phyloP scores from a whole-genome alignment of 1,284 basidiomycete genomes.

The Rhodotorula sp. region DNA sequence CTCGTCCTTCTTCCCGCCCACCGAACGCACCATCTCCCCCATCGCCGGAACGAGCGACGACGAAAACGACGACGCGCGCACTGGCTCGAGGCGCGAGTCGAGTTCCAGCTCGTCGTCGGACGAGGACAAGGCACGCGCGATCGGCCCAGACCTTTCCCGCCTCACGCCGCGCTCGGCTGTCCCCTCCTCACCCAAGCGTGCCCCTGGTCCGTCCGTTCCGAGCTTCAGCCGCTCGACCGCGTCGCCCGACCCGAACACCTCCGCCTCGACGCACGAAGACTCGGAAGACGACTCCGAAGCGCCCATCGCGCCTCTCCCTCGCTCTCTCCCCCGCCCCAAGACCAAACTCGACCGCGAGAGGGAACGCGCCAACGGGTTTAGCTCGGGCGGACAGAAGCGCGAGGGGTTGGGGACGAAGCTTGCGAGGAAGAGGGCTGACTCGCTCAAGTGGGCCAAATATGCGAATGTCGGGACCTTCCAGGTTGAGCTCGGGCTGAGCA shows the following conservation, averaged over 20 bases:
- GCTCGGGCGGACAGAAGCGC: slow-evolving; percentile 11
- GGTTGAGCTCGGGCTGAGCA: slow-evolving; percentile 32
- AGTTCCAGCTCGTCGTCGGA: not conserved
- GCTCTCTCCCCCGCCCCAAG: slow-evolving; percentile 20
- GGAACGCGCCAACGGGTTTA: slow-evolving; percentile 6
- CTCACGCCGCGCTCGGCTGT: not conserved
- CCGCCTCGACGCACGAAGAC: not conserved
- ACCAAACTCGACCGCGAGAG: slow-evolving; percentile 25
- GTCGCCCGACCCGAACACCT: not conserved
- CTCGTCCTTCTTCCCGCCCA: not conserved
- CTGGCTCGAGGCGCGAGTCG: not conserved
- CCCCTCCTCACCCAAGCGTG: not conserved
- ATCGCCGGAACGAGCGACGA: not conserved
- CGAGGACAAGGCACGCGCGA: not conserved
- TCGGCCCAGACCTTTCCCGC: not conserved
- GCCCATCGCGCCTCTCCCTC: slow-evolving; percentile 16
- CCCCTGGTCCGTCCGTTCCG: not conserved
- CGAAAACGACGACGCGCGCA: not conserved
- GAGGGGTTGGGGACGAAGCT: slow-evolving; percentile 27
- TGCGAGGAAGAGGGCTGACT: slow-evolving; percentile 30
- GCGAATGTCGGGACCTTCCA: slow-evolving; percentile 18
- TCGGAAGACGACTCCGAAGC: slow-evolving; percentile 7
- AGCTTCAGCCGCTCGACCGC: not conserved
- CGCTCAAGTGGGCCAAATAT: slow-evolving; percentile 39
- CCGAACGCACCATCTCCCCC: not conserved